Conservation (phyloP, 805 yeast species). For the Lachancea kluyveri region DNA sequence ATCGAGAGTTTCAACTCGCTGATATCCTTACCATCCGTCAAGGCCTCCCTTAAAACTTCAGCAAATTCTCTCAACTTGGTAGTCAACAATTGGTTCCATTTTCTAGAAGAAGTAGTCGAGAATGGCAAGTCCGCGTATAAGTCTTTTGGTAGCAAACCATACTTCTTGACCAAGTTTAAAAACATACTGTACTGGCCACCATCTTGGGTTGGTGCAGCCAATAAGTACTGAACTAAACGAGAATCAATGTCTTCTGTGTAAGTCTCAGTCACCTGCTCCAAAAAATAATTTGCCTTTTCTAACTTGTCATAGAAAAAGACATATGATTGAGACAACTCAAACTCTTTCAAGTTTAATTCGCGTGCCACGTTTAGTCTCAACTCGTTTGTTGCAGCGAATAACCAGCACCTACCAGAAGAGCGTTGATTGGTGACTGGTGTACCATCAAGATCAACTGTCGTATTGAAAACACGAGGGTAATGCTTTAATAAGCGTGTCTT, state of each 20-base stretch:
- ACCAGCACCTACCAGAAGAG: slow-evolving; percentile 81
- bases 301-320: slow-evolving; percentile 80
- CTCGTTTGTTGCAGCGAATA: slow-evolving; percentile 76
- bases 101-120: slow-evolving; percentile 44
- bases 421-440: slow-evolving; percentile 69
- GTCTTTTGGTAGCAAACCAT: slow-evolving; percentile 73
- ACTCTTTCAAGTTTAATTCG: slow-evolving; percentile 55
- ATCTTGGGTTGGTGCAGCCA: slow-evolving; percentile 63
- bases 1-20: slow-evolving; percentile 39
- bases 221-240: slow-evolving; percentile 59
- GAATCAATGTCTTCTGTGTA: slow-evolving; percentile 60
- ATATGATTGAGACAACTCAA: slow-evolving; percentile 74
- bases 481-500: slow-evolving; percentile 17
- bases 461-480: slow-evolving; percentile 27
- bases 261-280: slow-evolving; percentile 71
- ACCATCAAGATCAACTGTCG: slow-evolving; percentile 37
- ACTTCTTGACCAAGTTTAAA: slow-evolving; percentile 67
- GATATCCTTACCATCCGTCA: slow-evolving; percentile 31
- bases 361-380: slow-evolving; percentile 58
- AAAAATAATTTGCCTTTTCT: slow-evolving; percentile 75
- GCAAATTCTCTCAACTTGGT: slow-evolving; percentile 77
- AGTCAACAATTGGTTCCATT: slow-evolving; percentile 56
- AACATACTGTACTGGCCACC: slow-evolving; percentile 91
- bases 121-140: slow-evolving; percentile 63
- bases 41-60: slow-evolving; percentile 48